These are phyloP conservation scores for Phytopythium boreale DNA, from an alignment of 352 stramenopile species.

Conservation along the genomic window DNA sequence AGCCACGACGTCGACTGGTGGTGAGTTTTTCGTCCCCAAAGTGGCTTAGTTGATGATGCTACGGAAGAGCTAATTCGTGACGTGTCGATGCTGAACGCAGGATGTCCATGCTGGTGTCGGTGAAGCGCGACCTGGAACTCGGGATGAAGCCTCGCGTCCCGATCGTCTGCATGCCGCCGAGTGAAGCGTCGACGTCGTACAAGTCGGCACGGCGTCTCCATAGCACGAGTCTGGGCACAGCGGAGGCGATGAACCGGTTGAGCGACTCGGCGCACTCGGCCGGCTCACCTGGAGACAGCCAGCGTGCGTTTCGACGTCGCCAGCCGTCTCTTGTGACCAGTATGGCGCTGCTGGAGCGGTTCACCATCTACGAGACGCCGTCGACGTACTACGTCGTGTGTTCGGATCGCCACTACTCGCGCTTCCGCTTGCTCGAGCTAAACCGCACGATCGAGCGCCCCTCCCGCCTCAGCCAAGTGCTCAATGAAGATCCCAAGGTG, in stretches of 20 bases:
- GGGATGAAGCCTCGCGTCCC: slow-evolving; percentile 59
- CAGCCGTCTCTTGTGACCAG: slow-evolving; percentile 64
- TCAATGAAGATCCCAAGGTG: slow-evolving; percentile 60
- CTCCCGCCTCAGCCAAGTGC: slow-evolving; percentile 43
- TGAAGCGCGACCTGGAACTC: slow-evolving; percentile 72
- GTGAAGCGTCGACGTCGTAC: slow-evolving; percentile 20
- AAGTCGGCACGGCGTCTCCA: slow-evolving; percentile 15
- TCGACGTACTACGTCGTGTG: slow-evolving; percentile 77
- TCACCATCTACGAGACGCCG: slow-evolving; percentile 82
- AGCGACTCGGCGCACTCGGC: not conserved
- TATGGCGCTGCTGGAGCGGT: slow-evolving; percentile 72
- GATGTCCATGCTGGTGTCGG: slow-evolving; percentile 76
- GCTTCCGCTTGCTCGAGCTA: slow-evolving; percentile 72
- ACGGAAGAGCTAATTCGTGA: too few species aligned
- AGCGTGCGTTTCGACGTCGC: slow-evolving; percentile 35
- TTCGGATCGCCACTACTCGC: slow-evolving; percentile 82
- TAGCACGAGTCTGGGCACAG: slow-evolving; percentile 9
- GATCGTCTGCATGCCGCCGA: slow-evolving; percentile 56
- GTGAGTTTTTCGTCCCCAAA: slow-evolving; percentile 26
- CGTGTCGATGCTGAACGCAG: too few species aligned
- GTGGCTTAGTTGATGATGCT: too few species aligned
- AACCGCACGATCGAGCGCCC: slow-evolving; percentile 68
- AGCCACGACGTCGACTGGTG: slow-evolving; percentile 88
- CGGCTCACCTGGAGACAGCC: not conserved
- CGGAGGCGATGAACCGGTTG: slow-evolving; percentile 1